Base-by-base conservation (phyloP, 2,329 filamentous ascomycete genomes). In the Fusarium tupiense region DNA sequence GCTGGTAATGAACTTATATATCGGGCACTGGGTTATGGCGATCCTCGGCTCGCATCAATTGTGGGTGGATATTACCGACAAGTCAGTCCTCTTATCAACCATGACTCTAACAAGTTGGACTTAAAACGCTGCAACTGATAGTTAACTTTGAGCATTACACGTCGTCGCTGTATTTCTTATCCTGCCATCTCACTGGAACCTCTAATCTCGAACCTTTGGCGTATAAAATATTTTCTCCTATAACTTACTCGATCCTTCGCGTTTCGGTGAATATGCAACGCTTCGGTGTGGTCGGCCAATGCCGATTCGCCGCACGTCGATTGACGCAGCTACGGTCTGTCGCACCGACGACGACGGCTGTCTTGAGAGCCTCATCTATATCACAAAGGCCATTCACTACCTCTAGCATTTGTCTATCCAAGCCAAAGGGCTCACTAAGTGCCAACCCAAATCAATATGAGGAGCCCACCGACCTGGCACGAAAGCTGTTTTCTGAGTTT, bases 401-500 rank as follows among this genome's bases (percentile, higher is more conserved):
- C 29, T 73, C 77, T 46, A 40, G 43, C 17, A 7, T 56, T 35
- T 40, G 60, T 47, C 57, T 56, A 31, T 79, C 77, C 16, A 77
- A 79, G 61, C 62, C 75, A 20, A 73, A 76, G 41, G 69, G 74
- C 8, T 74, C 75, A 52, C 61, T 77, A 33, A 59, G 74, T 19
- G 66, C 76, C 49, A 71, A 79, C 33, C 68, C 73, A 7, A 69
- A 71, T 38, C 44, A 61, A 13, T 69, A 74, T 29, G 63, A 78
- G 31, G 76, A 76, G 41, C 76, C 77, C 20, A 76, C 65, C 26
- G 62, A 70, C 20, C 72, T 69, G 43, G 68, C 76, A 38, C 71
- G 72, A 38, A 78, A 77, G 47, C 74, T 77, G 26, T 75, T 81
- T 46, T 80, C 80, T 7, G 79, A 83, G 67, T 78, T 83, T 64